These are phyloP conservation scores for Podospora bellae-mahoneyi DNA, from an alignment of 495 filamentous ascomycete species.

Conservation along the genomic window DNA sequence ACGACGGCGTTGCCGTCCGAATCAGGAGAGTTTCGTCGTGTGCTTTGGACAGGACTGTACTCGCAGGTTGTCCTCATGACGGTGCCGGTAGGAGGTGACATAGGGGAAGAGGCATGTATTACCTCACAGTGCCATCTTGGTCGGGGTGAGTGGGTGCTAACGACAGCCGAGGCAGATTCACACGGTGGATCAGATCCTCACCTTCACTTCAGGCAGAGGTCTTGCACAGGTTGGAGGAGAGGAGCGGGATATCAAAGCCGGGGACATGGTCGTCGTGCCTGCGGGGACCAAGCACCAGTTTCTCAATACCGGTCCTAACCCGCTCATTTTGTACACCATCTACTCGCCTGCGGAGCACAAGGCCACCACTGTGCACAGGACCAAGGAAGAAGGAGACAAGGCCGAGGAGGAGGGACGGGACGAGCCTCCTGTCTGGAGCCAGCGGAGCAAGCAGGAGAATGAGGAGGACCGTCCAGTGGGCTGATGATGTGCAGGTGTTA, in stretches of 20 bases:
- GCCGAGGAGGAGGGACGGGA: constrained; percentile 60
- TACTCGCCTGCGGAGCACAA: constrained; percentile 62
- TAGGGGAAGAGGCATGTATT: constrained; percentile 57
- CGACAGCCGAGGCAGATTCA: constrained; percentile 38
- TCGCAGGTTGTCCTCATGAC: constrained; percentile 64
- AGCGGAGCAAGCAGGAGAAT: constrained; percentile 55
- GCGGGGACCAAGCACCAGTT: constrained; percentile 67
- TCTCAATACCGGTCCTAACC: constrained; percentile 53
- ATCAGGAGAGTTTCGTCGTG: constrained; percentile 57
- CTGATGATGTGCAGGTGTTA: background rate
- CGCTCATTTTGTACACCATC: constrained; percentile 58
- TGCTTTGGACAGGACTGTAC: constrained; percentile 60
- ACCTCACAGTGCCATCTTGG: background rate
- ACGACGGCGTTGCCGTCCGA: constrained; percentile 47
- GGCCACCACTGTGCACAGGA: constrained; percentile 55
- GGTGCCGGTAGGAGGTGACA: constrained; percentile 59
- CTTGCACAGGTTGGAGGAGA: constrained; percentile 57
- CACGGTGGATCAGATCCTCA: constrained; percentile 61
- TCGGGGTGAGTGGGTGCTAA: background rate
- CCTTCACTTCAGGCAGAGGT: constrained; percentile 57
- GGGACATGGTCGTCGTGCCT: constrained; percentile 61
- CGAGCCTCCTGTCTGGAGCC: constrained; percentile 57
- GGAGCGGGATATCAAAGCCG: constrained; percentile 56
- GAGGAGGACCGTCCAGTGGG: constrained; percentile 53
- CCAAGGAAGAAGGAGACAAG: constrained; percentile 59